Base-by-base conservation (phyloP, 768 basidiomycete genomes). In the Suillus variegatus region DNA sequence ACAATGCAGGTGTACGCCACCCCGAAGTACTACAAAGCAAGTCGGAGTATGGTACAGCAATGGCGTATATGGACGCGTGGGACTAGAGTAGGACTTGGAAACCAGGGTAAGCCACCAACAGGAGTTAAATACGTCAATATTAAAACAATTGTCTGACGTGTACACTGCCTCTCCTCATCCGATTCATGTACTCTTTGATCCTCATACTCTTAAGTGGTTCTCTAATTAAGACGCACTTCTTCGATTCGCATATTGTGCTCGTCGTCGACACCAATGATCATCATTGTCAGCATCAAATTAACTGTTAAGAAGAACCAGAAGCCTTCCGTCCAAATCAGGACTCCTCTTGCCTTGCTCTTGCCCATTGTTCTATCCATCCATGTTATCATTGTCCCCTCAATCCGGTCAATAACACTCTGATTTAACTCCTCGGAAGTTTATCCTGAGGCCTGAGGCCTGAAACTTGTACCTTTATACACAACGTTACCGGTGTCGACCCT, bases 221-320 rank as follows among this genome's bases (percentile, higher is more conserved):
- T 38, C 38, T 22, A 41, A 58, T 58, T 25, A 58, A 40, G 1
- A 18, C 8, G 2, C 2, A 7, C 36, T 57, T 57, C 22, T 14
- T 6, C 9, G 57, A 58, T 58, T 58, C 57, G 57, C 57, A 58
- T 58, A 40, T 41, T n/a, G 62, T 22, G 25, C 35, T 18, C 61
- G 32, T 32, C 32, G 32, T 32, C 32, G 32, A 32, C 6, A 32
- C 43, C n/a, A 20, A 18, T 36, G 44, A 62, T 62, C 61, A 62
- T 35, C 43, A 36, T 25, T 16, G 13, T 3, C 18, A 32, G 32
- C 6, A 32, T 32, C 32, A 32, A 32, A 32, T 32, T 32, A 32
- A 32, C 32, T 32, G 13, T 55, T 60, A 63, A 40, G 52, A 58
- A 63, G 62, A 63, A 63, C 10, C 49, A 63, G 54, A 63, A 63